These are phyloP conservation scores for Spathaspora passalidarum DNA, from an alignment of 805 yeast species.

Conservation along the genomic window DNA sequence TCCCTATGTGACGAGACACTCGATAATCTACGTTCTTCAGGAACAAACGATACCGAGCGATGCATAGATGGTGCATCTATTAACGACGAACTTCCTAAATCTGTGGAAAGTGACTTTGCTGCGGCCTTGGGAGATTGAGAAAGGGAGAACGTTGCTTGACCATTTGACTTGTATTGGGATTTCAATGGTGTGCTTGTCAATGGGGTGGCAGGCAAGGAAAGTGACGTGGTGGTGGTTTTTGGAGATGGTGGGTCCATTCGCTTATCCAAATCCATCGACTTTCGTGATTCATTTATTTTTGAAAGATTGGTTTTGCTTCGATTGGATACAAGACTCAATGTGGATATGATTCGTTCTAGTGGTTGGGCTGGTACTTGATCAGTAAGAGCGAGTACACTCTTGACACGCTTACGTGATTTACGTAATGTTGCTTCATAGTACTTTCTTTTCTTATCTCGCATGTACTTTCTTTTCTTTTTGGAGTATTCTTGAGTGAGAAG, in stretches of 20 bases:
- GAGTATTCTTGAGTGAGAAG: conserved; percentile 51
- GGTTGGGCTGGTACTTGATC: conserved; percentile 34
- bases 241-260: conserved; percentile 5
- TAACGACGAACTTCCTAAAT: not conserved
- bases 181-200: not conserved
- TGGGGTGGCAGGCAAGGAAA: not conserved
- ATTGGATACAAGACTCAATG: conserved; percentile 32
- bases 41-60: conserved; percentile 18
- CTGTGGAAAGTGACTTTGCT: not conserved
- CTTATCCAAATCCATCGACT: conserved; percentile 5
- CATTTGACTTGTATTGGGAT: not conserved
- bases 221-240: not conserved
- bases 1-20: conserved; percentile 10
- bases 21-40: conserved; percentile 14
- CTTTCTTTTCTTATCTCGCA: conserved; percentile 28
- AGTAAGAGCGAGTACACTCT: conserved; percentile 32
- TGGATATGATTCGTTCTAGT: conserved; percentile 34
- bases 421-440: conserved; percentile 31
- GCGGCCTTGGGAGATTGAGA: conserved; percentile 2
- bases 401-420: conserved; percentile 31
- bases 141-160: conserved; percentile 1
- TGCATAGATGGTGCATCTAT: not conserved
- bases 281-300: conserved; percentile 3
- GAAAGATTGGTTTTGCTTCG: conserved; percentile 9
- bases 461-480: conserved; percentile 29